Percentiles rank a stretch among this genome's conserved stretches.
Evolutionary conservation across 2,329 filamentous ascomycete species (phyloP).

Genomic region (Emergomyces africanus): DNA sequence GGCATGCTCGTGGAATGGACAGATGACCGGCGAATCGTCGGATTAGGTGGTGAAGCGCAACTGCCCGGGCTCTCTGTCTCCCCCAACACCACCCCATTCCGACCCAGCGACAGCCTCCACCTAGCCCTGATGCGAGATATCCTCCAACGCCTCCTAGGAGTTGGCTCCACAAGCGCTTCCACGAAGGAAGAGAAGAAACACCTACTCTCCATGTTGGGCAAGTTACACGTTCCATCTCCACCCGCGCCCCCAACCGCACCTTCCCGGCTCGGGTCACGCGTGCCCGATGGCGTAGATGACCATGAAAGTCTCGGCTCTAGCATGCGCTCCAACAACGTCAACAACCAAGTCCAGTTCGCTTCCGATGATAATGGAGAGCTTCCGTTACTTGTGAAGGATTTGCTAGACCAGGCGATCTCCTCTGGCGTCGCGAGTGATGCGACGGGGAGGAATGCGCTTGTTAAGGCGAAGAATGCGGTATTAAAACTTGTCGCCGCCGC

Average conservation of each 20-base stretch:
- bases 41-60: constrained; percentile 42
- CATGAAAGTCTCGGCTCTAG: constrained; percentile 43
- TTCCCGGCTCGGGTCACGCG: constrained; percentile 27
- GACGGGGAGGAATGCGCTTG: constrained; percentile 32
- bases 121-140: constrained; percentile 65
- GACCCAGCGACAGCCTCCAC: constrained; percentile 64
- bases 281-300: constrained; percentile 49
- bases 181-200: constrained; percentile 71
- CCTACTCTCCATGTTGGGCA: constrained; percentile 63
- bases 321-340: constrained; percentile 19
- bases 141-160: constrained; percentile 56
- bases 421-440: constrained; percentile 30
- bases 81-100: constrained; percentile 23
- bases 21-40: constrained; percentile 64
- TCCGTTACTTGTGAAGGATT: constrained; percentile 42
- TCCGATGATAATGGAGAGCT: constrained; percentile 40
- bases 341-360: constrained; percentile 13
- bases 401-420: constrained; percentile 45
- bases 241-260: constrained; percentile 42
- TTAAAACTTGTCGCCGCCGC: constrained; percentile 23
- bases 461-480: constrained; percentile 33
- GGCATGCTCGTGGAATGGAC: constrained; percentile 86
- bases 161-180: constrained; percentile 23
- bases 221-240: constrained; percentile 63
- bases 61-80: constrained; percentile 37